Conservation (phyloP, 1,284 basidiomycete genomes). For the Ustilago hordei region DNA sequence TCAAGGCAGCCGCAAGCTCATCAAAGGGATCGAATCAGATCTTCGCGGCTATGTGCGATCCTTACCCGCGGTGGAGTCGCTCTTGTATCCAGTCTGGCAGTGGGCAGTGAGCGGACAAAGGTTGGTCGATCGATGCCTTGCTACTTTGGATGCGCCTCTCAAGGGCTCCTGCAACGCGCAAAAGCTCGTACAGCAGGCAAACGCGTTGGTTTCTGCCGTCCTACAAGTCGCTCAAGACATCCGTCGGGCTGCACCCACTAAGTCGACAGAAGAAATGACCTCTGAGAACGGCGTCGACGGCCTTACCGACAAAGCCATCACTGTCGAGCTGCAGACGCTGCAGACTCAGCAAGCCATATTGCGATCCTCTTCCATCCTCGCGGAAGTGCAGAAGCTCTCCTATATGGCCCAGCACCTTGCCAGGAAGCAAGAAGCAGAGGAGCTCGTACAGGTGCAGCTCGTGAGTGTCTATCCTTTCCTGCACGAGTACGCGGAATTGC, state of each 20-base stretch:
- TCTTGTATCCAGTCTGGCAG: conserved; percentile 33
- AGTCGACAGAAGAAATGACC: not conserved
- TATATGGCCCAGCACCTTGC: conserved; percentile 23
- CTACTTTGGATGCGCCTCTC: conserved; percentile 19
- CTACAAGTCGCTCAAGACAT: conserved; percentile 66
- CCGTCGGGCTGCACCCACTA: conserved; percentile 17
- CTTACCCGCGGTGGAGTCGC: conserved; percentile 34
- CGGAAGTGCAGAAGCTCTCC: conserved; percentile 33
- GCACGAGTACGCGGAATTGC: conserved; percentile 48
- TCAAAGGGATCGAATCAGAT: conserved; percentile 16
- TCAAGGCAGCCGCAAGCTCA: conserved; percentile 14
- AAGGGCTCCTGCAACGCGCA: conserved; percentile 14
- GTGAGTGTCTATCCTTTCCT: conserved; percentile 59
- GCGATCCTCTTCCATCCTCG: conserved; percentile 40
- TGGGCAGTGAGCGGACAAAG: conserved; percentile 12
- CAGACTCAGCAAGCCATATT: conserved; percentile 34
- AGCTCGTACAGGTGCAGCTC: conserved; percentile 36
- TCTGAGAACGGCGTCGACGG: conserved; percentile 11
- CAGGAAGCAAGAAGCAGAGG: conserved; percentile 15
- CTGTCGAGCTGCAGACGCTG: conserved; percentile 26
- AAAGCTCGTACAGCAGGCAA: conserved; percentile 30
- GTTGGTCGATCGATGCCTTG: conserved; percentile 25
- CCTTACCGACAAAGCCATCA: conserved; percentile 51
- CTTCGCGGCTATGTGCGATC: conserved; percentile 12
- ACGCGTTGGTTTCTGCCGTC: conserved; percentile 57